Percentiles rank a stretch among this genome's conserved stretches.
Conservation (phyloP, 1,139 yeast species). For the Suhomyces yuchorum region DNA sequence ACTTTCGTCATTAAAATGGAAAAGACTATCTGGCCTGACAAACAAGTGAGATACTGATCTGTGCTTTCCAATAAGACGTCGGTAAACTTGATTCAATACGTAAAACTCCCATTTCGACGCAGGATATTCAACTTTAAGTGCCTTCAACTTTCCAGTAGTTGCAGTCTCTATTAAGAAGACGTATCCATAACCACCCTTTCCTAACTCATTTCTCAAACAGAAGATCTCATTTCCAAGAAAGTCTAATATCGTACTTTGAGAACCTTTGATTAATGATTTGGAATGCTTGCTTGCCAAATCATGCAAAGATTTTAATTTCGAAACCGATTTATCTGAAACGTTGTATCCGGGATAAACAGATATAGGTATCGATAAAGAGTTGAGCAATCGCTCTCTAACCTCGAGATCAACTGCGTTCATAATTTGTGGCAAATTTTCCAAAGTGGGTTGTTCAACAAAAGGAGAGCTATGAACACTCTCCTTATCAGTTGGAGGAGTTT, state of each 20-base stretch:
- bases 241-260: constrained; percentile 47
- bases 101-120: constrained; percentile 83
- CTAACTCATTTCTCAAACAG: constrained; percentile 63
- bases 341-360: constrained; percentile 34
- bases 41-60: constrained; percentile 30
- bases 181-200: constrained; percentile 79
- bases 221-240: constrained; percentile 53
- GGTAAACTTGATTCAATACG: constrained; percentile 59
- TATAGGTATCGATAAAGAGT: constrained; percentile 28
- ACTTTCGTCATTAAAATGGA: constrained; percentile 70
- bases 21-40: constrained; percentile 55
- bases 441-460: constrained; percentile 44
- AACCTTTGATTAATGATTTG: constrained; percentile 38
- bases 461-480: constrained; percentile 46
- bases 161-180: constrained; percentile 76
- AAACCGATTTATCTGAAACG: constrained; percentile 22
- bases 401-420: constrained; percentile 36
- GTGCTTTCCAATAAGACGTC: constrained; percentile 27
- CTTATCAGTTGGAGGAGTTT: constrained; percentile 39
- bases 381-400: constrained; percentile 28
- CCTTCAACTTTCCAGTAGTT: constrained; percentile 53
- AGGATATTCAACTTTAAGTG: constrained; percentile 75
- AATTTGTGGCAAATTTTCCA: constrained; percentile 15
- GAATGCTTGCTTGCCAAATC: constrained; percentile 39
- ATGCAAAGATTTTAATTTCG: constrained; percentile 36